These are phyloP conservation scores for Phialocephala sp. DNA, from an alignment of 2,329 filamentous ascomycete genomes.

Conservation along the genomic window DNA sequence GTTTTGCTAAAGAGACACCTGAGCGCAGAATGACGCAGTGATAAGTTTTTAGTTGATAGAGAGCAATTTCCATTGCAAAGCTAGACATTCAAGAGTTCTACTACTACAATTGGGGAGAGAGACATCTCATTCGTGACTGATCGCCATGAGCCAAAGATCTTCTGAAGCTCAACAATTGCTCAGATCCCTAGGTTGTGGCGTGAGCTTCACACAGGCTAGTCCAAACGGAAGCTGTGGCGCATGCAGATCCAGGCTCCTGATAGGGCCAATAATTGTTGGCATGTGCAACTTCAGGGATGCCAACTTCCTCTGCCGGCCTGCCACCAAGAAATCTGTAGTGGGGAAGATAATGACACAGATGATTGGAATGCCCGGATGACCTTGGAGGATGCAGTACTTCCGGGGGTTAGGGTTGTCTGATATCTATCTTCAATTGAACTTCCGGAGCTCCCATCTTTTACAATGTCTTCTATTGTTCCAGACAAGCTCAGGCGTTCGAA, in stretches of 20 bases:
- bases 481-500: neutral
- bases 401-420: neutral
- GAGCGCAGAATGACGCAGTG: neutral
- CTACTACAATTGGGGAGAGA: too few species aligned
- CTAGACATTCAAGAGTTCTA: too few species aligned
- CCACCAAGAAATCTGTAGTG: constrained; percentile 14
- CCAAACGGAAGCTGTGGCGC: constrained; percentile 15
- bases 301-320: constrained; percentile 11
- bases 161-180: neutral
- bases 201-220: constrained; percentile 19
- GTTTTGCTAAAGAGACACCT: neutral
- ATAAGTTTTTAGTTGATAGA: neutral
- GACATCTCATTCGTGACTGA: neutral
- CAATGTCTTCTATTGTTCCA: constrained; percentile 1
- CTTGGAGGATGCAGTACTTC: neutral
- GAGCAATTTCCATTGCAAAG: too few species aligned
- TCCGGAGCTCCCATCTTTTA: neutral
- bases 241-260: constrained; percentile 14
- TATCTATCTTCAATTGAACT: constrained; percentile 17
- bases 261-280: constrained; percentile 13
- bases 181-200: constrained; percentile 10
- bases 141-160: neutral
- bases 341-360: constrained; percentile 3
- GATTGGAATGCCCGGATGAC: constrained; percentile 16
- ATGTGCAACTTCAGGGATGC: constrained; percentile 17